These are phyloP conservation scores for Mollisia scopiformis DNA, from an alignment of 2,329 filamentous ascomycete genomes.

Conservation along the genomic window DNA sequence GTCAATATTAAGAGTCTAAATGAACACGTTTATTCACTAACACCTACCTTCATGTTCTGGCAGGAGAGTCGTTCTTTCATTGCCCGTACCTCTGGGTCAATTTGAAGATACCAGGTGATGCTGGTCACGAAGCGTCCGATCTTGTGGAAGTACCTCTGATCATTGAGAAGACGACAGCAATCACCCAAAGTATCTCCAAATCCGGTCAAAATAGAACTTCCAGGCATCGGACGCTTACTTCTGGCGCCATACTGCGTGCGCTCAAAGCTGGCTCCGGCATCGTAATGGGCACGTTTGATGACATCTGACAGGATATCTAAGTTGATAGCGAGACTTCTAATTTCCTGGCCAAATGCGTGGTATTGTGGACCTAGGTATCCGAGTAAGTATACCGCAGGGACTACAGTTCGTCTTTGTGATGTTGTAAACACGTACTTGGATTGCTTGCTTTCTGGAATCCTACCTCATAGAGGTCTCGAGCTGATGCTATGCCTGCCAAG, in stretches of 20 bases:
- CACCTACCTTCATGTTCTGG: not conserved
- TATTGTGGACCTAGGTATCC: slow-evolving; percentile 2
- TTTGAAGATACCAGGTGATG: not conserved
- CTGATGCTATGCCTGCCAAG: not conserved
- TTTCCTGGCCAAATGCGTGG: not conserved
- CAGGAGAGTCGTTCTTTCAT: not conserved
- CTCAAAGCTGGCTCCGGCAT: not conserved
- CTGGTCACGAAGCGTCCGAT: not conserved
- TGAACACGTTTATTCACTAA: not conserved
- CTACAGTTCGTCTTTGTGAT: not conserved
- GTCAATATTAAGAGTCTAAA: not conserved
- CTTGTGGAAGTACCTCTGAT: slow-evolving; percentile 4
- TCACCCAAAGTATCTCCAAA: not conserved
- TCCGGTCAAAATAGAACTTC: not conserved
- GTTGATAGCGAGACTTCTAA: slow-evolving; percentile 1
- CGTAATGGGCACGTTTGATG: not conserved
- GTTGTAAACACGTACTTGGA: not conserved
- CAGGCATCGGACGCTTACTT: not conserved
- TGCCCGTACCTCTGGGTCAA: not conserved
- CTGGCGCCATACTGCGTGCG: not conserved
- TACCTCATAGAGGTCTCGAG: not conserved
- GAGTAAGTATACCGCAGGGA: not conserved
- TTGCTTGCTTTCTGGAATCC: slow-evolving; percentile 2
- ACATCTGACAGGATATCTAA: not conserved
- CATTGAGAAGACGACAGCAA: not conserved